Base-by-base conservation (phyloP, 768 basidiomycete species). In the Hygrocybe punicea region DNA sequence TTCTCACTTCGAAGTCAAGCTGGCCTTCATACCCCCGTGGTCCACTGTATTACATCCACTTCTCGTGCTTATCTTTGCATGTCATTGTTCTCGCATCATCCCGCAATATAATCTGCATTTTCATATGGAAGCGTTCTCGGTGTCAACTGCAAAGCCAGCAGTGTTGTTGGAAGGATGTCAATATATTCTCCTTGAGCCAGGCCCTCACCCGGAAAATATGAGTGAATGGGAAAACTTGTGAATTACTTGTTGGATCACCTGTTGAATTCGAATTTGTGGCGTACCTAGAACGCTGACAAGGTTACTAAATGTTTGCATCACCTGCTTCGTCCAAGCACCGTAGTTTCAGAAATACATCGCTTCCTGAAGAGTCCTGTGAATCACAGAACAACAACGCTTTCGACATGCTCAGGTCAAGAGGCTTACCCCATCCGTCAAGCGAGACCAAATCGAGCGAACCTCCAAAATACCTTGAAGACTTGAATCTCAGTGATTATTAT, bases 361-460 rank as follows among this genome's bases (percentile, higher is more conserved):
- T 79, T 4, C 78, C 78, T 80, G 29, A 7, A 49, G 25, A 9
- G 44, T 57, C 58, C 36, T 59, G 57, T 45, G 16, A 46, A 56
- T 36, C 25, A 39, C 19, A 42, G 24, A 48, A 51, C n/a, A n/a
- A n/a, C n/a, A n/a, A n/a, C n/a, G 24, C 19, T 9, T 25, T 25
- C 11, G 14, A 24, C 14, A 17, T 36, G 10, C 4, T 57, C 14
- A 58, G 19, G 44, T 19, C 53, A 58, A n/a, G 19, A 44, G 39
- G 7, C 80, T 67, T 64, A 83, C 90, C 91, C 89, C 89, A 92
- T 10, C 91, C 89, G 67, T 93, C 87, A 46, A 95, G 68, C 1
- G 88, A 86, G 58, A 89, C 81, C 42, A 96, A 73, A 62, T 93
- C 88, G 23, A 95, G 76, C 4, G 86, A 86, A 16, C 92, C 93